A percentile compares a stretch with the other conserved stretches of the same genome.
Conservation (phyloP, 768 basidiomycete genomes). For the Kwoniella sp. region DNA sequence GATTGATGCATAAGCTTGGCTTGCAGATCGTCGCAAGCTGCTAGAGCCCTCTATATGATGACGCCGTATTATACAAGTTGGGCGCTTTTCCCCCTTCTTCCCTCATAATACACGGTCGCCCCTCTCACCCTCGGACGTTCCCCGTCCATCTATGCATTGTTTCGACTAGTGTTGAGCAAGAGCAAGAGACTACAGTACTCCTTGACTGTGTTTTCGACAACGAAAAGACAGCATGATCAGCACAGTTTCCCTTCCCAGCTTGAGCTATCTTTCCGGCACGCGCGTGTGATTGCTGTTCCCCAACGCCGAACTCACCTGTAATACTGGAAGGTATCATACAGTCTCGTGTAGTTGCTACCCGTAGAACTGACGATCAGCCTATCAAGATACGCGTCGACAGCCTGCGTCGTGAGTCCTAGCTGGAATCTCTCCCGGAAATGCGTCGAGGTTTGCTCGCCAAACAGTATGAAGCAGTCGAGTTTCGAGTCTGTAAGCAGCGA, state of each 20-base stretch:
- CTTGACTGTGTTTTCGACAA: neutral
- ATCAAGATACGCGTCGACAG: slow-evolving; percentile 85
- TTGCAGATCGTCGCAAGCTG: too few relatives aligned
- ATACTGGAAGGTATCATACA: slow-evolving; percentile 77
- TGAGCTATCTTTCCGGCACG: too few relatives aligned
- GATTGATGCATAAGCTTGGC: too few relatives aligned
- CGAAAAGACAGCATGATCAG: neutral
- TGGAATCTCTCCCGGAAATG: slow-evolving; percentile 92
- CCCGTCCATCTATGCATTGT: too few relatives aligned
- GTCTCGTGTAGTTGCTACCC: slow-evolving; percentile 89
- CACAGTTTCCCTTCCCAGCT: too few relatives aligned
- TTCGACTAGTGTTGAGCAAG: too few relatives aligned
- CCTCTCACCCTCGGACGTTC: too few relatives aligned
- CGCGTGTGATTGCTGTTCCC: too few relatives aligned
- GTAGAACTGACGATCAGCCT: slow-evolving; percentile 84
- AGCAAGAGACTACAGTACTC: slow-evolving; percentile 1
- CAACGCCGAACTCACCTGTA: slow-evolving; percentile 53
- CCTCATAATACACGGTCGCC: too few relatives aligned
- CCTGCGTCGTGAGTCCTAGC: slow-evolving; percentile 77
- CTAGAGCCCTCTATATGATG: too few relatives aligned
- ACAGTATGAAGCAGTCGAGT: slow-evolving; percentile 84
- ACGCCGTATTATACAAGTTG: too few relatives aligned
- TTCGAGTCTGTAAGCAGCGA: slow-evolving; percentile 69
- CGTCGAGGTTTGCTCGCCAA: slow-evolving; percentile 85
- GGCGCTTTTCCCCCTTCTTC: too few relatives aligned